Conservation (phyloP, 2,329 filamentous ascomycete genomes). For the Fusarium chuoi region DNA sequence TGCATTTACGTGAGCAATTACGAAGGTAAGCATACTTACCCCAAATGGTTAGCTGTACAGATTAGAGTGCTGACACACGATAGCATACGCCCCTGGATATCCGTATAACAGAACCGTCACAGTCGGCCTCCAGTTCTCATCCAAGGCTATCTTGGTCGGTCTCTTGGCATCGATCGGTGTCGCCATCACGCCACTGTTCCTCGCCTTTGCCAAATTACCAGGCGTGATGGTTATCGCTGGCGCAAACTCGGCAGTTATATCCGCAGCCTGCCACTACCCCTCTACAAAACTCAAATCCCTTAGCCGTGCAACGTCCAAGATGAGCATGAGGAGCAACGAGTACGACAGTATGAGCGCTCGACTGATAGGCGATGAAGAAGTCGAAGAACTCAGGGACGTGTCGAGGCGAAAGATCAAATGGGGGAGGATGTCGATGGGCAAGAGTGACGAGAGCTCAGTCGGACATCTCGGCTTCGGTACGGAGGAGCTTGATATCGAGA, state of each 20-base stretch:
- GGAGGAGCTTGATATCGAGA: conserved; percentile 14
- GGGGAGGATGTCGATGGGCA: conserved; percentile 19
- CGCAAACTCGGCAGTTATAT: conserved; percentile 29
- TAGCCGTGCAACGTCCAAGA: neutral
- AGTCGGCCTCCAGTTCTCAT: conserved; percentile 20
- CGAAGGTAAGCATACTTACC: neutral
- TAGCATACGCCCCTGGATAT: neutral
- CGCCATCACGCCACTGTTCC: conserved; percentile 1
- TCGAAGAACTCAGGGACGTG: neutral
- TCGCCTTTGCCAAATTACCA: conserved; percentile 19
- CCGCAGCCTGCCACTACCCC: conserved; percentile 27
- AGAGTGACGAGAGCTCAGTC: conserved; percentile 8
- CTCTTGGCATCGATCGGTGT: conserved; percentile 4
- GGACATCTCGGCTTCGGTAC: conserved; percentile 33
- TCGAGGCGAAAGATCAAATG: conserved; percentile 24
- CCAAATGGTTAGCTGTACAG: neutral
- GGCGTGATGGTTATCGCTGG: conserved; percentile 27
- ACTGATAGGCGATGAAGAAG: conserved; percentile 1
- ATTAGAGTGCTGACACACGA: neutral
- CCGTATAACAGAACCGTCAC: neutral
- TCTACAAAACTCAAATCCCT: conserved; percentile 1
- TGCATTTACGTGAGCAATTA: conserved; percentile 36
- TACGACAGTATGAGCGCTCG: neutral
- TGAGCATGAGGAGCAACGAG: neutral
- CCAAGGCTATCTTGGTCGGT: conserved; percentile 16